Percentiles rank a stretch among this genome's conserved stretches.
phyloP scores from a whole-genome alignment of 2,329 filamentous ascomycete genomes.

The Trichoderma pleuroti region DNA sequence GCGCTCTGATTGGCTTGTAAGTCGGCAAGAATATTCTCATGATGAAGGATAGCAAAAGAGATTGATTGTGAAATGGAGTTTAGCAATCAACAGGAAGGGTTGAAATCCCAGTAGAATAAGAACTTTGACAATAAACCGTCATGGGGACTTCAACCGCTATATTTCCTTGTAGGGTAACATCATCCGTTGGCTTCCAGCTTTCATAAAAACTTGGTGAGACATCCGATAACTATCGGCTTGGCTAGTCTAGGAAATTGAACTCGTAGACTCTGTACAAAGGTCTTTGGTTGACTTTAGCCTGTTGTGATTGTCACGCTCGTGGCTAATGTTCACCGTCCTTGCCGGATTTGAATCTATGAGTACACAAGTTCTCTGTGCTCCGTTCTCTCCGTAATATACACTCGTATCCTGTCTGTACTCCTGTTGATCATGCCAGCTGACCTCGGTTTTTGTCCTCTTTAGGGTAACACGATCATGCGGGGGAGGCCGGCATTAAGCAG shows the following conservation, averaged over 20 bases:
- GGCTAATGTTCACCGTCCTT: neutral
- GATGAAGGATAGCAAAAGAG: neutral
- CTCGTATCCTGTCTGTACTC: neutral
- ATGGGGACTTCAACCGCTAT: neutral
- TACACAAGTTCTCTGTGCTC: neutral
- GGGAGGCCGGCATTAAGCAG: neutral
- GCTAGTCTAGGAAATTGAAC: neutral
- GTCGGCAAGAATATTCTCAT: neutral
- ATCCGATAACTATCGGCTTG: fast-evolving
- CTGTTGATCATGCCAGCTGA: neutral
- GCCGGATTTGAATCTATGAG: neutral
- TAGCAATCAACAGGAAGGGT: neutral
- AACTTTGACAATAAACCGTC: neutral
- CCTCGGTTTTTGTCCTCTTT: neutral
- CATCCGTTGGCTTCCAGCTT: neutral
- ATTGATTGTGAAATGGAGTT: neutral
- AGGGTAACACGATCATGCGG: neutral
- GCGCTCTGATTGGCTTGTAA: neutral
- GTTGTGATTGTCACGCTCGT: neutral
- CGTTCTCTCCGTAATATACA: neutral
- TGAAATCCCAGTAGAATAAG: neutral
- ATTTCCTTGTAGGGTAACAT: neutral
- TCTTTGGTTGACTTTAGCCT: neutral
- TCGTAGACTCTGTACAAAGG: neutral
- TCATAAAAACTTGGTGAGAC: neutral